phyloP scores from a whole-genome alignment of 208 protist species.

The Jaenimonas drosophilae region DNA sequence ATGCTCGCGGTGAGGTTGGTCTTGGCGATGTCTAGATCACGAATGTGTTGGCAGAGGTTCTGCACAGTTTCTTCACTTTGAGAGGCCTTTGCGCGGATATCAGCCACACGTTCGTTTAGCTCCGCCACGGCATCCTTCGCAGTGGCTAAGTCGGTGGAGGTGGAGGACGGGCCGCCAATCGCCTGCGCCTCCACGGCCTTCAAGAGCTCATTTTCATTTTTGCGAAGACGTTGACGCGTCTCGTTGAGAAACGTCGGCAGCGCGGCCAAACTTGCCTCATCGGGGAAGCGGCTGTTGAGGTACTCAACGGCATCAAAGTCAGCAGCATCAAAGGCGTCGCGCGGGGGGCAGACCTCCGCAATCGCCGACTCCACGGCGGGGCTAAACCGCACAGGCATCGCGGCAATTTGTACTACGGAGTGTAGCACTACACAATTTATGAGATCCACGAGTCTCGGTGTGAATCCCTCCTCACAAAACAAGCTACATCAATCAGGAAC shows the following conservation, averaged over 20 bases:
- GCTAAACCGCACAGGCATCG: conserved; percentile 49
- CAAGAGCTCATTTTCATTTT: conserved; percentile 86
- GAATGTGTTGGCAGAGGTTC: conserved; percentile 91
- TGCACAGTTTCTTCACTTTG: conserved; percentile 91
- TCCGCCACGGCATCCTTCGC: conserved; percentile 79
- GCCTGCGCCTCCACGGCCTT: conserved; percentile 88
- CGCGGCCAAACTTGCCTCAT: conserved; percentile 74
- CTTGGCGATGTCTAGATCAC: conserved; percentile 92
- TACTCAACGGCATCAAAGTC: conserved; percentile 91
- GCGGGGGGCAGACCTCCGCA: conserved; percentile 62
- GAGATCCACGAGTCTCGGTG: not conserved
- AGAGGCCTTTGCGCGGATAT: conserved; percentile 87
- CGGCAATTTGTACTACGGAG: not conserved
- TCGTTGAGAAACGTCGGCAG: conserved; percentile 79
- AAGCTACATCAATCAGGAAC: not conserved
- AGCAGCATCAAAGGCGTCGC: conserved; percentile 64
- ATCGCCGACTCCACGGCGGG: conserved; percentile 68
- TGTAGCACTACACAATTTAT: not conserved
- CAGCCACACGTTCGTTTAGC: conserved; percentile 80
- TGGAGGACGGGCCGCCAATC: conserved; percentile 28
- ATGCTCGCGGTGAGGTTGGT: conserved; percentile 89
- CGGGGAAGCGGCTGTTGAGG: conserved; percentile 90
- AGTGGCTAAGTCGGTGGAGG: conserved; percentile 76
- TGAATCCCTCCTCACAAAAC: not conserved
- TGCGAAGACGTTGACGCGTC: conserved; percentile 69